phyloP scores from a whole-genome alignment of 768 basidiomycete genomes.

The Sutorius australiensis region DNA sequence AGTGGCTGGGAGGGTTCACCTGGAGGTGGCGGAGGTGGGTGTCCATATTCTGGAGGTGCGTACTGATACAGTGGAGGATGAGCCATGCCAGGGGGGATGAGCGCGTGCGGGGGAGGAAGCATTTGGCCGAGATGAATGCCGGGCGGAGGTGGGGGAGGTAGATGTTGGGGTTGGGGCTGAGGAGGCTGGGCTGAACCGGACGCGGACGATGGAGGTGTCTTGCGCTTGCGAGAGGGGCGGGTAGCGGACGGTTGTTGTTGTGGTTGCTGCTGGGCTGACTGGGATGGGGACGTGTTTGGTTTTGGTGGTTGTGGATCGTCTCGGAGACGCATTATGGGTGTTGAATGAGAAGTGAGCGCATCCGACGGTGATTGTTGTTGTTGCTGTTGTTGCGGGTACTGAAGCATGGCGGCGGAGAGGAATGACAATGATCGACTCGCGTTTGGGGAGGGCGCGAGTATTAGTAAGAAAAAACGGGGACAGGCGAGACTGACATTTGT shows the following conservation, averaged over 20 bases:
- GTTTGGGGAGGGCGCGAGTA: slow-evolving; percentile 34
- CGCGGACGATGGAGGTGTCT: slow-evolving; percentile 50
- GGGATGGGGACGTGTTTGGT: slow-evolving; percentile 15
- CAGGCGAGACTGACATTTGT: slow-evolving; percentile 5
- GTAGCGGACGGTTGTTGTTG: slow-evolving; percentile 2
- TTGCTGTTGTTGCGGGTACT: slow-evolving; percentile 18
- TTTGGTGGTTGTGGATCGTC: slow-evolving; percentile 42
- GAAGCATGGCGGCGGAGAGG: slow-evolving; percentile 26
- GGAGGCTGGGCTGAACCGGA: slow-evolving; percentile 18
- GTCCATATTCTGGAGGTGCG: slow-evolving; percentile 32
- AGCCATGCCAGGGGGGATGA: slow-evolving; percentile 41
- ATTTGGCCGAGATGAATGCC: slow-evolving; percentile 47
- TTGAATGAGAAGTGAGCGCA: slow-evolving; percentile 12
- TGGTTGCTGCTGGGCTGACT: slow-evolving; percentile 4
- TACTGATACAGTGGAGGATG: slow-evolving; percentile 34
- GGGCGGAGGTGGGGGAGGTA: slow-evolving; percentile 34
- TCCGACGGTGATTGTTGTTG: slow-evolving; percentile 21
- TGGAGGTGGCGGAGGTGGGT: slow-evolving; percentile 22
- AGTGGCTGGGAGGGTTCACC: slow-evolving; percentile 27
- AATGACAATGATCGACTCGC: slow-evolving; percentile 28
- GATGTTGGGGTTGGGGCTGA: slow-evolving; percentile 26
- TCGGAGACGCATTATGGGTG: slow-evolving; percentile 53
- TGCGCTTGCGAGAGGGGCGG: slow-evolving; percentile 56
- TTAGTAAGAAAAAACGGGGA: slow-evolving; percentile 33
- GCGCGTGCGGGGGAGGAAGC: slow-evolving; percentile 50